Conservation (phyloP, 345 rosid species). For the Psidium friedrichsthalianum region DNA sequence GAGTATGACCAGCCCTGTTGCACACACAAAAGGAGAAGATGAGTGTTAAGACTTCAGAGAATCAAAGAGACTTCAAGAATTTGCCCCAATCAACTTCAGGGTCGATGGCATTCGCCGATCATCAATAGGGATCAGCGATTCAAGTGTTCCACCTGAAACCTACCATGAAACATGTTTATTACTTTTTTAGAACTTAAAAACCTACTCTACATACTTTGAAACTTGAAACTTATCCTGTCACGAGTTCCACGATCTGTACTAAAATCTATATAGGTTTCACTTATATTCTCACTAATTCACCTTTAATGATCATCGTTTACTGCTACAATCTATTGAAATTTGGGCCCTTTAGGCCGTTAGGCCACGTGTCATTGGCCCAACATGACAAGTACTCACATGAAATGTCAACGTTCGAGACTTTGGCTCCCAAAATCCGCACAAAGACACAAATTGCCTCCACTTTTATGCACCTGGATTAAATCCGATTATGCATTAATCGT, state of each 20-base stretch:
- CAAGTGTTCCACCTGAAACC: too few species aligned
- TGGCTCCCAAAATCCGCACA: not conserved
- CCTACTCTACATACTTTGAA: too few species aligned
- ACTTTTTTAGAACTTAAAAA: too few species aligned
- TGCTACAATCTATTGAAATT: not conserved
- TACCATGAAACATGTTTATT: too few species aligned
- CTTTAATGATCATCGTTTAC: too few species aligned
- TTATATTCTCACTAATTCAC: too few species aligned
- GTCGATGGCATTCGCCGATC: not conserved
- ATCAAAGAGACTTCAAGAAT: not conserved
- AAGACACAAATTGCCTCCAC: not conserved
- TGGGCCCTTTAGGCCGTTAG: not conserved
- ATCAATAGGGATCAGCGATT: too few species aligned
- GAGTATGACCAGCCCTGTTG: slow-evolving; percentile 77
- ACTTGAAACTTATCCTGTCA: too few species aligned
- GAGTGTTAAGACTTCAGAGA: not conserved
- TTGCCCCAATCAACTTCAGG: not conserved
- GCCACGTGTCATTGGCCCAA: not conserved
- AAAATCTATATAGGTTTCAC: too few species aligned
- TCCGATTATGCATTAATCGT: not conserved
- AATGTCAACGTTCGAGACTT: not conserved
- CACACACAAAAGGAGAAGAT: not conserved
- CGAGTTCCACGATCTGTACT: too few species aligned
- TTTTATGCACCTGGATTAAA: not conserved
- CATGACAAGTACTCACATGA: not conserved